Conservation (phyloP, 306 rosid species). For the Cicer bijugum region DNA sequence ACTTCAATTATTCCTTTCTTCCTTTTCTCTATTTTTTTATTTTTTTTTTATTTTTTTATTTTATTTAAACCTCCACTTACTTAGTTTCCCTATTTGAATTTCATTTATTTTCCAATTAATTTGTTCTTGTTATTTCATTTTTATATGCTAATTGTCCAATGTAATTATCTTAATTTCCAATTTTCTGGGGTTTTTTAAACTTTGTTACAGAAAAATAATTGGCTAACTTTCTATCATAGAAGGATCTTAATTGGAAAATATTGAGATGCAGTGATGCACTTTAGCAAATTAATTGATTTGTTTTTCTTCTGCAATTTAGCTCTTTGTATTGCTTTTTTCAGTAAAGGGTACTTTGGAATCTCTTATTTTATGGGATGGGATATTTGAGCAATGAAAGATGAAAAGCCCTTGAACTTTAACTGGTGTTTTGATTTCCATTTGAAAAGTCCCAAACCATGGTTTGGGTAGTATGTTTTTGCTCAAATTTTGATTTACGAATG, state of each 20-base stretch:
- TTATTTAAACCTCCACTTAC: constrained; percentile 7
- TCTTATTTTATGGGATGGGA: not conserved
- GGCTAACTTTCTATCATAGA: not conserved
- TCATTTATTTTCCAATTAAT: not conserved
- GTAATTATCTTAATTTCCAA: constrained; percentile 18
- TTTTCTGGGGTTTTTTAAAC: constrained; percentile 30
- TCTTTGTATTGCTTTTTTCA: constrained; percentile 22
- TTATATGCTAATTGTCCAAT: not conserved
- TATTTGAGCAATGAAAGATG: constrained; percentile 22
- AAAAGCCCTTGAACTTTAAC: constrained; percentile 25
- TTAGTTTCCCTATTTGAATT: constrained; percentile 36
- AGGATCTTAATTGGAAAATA: constrained; percentile 35
- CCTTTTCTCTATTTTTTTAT: constrained; percentile 9
- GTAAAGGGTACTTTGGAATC: not conserved
- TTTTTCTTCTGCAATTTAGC: constrained; percentile 5
- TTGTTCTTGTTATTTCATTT: not conserved
- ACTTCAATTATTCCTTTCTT: not conserved
- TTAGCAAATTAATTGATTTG: constrained; percentile 18
- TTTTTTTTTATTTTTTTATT: no score
- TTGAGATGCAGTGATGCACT: constrained; percentile 1
- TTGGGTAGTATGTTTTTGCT: not conserved
- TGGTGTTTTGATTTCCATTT: constrained; percentile 14
- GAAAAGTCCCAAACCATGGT: not conserved
- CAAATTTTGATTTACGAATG: not conserved
- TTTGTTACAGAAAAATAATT: not conserved